Evolutionary conservation across 2,329 filamentous ascomycete genomes (phyloP).

Genomic region (Fusarium sp.): DNA sequence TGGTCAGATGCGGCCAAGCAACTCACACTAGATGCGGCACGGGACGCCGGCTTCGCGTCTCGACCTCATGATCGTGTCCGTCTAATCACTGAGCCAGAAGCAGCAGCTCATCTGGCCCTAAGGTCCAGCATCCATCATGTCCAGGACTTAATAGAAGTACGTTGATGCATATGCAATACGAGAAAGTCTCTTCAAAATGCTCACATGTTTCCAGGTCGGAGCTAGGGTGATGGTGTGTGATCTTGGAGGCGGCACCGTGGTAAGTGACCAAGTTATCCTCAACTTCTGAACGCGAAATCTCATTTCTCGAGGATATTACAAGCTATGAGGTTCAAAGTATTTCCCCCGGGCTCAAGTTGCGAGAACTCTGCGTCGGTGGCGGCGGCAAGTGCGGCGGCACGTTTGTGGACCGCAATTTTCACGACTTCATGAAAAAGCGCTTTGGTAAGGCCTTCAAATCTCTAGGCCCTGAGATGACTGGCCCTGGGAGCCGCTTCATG

Average conservation of each 20-base stretch:
- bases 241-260: not conserved
- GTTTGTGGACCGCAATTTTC: not conserved
- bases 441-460: not conserved
- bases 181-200: too few relatives aligned
- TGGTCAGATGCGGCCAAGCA: not conserved
- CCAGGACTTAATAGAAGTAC: not conserved
- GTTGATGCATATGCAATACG: not conserved
- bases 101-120: not conserved
- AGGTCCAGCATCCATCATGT: not conserved
- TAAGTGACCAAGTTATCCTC: not conserved
- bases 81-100: not conserved
- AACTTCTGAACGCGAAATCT: not conserved
- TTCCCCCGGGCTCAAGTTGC: not conserved
- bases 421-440: not conserved
- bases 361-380: not conserved
- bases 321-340: not conserved
- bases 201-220: not conserved
- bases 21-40: not conserved
- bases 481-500: not conserved
- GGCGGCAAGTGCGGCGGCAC: not conserved
- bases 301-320: not conserved
- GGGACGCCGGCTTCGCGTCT: not conserved
- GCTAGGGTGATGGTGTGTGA: not conserved
- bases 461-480: not conserved
- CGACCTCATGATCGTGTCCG: not conserved